These are phyloP conservation scores for Aureobasidium sp. DNA, from an alignment of 2,329 filamentous ascomycete species.

Conservation along the genomic window DNA sequence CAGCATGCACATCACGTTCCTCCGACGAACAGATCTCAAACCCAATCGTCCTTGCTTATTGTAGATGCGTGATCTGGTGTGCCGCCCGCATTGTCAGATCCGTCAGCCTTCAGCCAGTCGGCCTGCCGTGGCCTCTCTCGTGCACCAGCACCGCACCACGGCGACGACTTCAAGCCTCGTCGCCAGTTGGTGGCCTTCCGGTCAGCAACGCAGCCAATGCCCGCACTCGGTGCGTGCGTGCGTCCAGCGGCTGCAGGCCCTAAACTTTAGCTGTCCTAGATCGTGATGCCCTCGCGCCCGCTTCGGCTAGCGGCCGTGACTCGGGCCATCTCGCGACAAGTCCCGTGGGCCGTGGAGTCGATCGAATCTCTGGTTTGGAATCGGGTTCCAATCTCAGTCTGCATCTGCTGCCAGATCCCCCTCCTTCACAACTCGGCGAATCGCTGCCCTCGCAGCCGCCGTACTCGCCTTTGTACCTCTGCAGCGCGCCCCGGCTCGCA, in stretches of 20 bases:
- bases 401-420: constrained; percentile 11
- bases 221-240: constrained; percentile 9
- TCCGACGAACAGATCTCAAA: constrained; percentile 11
- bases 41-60: constrained; percentile 1
- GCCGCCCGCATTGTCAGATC: background rate
- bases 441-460: background rate
- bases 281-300: background rate
- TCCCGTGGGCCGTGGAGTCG: constrained; percentile 8
- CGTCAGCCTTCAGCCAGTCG: background rate
- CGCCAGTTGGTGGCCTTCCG: background rate
- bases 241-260: constrained; percentile 6
- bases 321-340: background rate
- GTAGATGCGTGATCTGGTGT: constrained; percentile 9
- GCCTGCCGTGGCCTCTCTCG: background rate
- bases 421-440: background rate
- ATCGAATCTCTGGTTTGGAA: constrained; percentile 7
- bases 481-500: constrained; percentile 6
- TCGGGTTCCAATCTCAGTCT: constrained; percentile 11
- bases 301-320: background rate
- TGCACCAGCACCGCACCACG: background rate
- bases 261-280: constrained; percentile 9
- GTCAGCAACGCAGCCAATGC: background rate
- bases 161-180: background rate
- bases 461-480: constrained; percentile 3
- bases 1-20: constrained; percentile 13